Evolutionary conservation across 2,329 filamentous ascomycete species (phyloP).

Genomic region (Trichoderma gracile): DNA sequence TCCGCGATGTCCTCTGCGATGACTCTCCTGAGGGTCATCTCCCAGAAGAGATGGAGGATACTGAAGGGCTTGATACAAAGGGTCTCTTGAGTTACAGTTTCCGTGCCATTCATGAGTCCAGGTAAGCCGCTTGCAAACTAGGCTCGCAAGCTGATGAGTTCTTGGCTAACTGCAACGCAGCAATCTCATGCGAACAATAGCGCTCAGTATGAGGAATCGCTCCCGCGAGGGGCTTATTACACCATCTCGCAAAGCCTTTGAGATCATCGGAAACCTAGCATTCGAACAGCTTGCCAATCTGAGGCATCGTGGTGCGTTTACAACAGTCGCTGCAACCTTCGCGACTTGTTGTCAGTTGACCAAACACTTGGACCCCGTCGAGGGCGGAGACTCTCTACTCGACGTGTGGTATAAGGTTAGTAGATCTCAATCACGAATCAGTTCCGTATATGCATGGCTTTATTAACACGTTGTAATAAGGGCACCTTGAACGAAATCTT

Average conservation of each 20-base stretch:
- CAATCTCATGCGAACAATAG: conserved; percentile 66
- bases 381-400: conserved; percentile 51
- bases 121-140: conserved; percentile 50
- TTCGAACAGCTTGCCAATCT: conserved; percentile 82
- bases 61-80: conserved; percentile 75
- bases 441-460: too few relatives aligned
- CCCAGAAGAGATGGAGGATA: conserved; percentile 72
- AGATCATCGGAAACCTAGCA: conserved; percentile 68
- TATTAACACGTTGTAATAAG: conserved; percentile 37
- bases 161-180: conserved; percentile 45
- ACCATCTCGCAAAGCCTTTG: conserved; percentile 58
- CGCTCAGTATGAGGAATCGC: conserved; percentile 54
- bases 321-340: conserved; percentile 88
- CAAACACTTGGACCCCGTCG: conserved; percentile 46
- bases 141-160: background rate
- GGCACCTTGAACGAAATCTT: conserved; percentile 69
- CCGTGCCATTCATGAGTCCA: conserved; percentile 91
- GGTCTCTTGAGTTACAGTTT: conserved; percentile 93
- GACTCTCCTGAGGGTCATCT: conserved; percentile 92
- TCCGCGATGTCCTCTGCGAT: conserved; percentile 79
- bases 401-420: conserved; percentile 66
- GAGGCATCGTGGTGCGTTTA: conserved; percentile 89
- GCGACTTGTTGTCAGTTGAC: conserved; percentile 71
- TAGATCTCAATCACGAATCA: conserved; percentile 35
- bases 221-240: conserved; percentile 47